Evolutionary conservation across 2,329 filamentous ascomycete genomes (phyloP).

Genomic region (Penicillium sp.): DNA sequence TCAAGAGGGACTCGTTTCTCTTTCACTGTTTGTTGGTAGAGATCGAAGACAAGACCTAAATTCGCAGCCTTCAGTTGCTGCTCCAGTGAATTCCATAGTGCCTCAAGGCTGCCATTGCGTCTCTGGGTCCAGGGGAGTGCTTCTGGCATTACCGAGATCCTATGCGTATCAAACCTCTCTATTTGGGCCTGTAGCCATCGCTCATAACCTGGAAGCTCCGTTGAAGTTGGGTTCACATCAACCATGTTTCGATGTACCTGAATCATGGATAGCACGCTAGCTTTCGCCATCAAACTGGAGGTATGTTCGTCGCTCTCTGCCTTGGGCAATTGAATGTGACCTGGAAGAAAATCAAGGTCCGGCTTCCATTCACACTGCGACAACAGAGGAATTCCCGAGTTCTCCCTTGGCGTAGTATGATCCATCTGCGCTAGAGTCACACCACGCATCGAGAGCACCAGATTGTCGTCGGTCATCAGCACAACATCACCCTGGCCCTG

Average conservation of each 20-base stretch:
- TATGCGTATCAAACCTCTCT: not conserved
- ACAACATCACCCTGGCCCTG: not conserved
- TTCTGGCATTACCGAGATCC: not conserved
- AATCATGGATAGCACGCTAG: not conserved
- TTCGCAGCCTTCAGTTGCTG: not conserved
- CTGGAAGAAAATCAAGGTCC: not conserved
- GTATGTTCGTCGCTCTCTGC: not conserved
- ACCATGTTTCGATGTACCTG: not conserved
- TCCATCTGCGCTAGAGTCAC: not conserved
- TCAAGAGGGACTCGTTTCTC: not conserved
- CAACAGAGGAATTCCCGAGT: not conserved
- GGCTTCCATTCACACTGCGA: not conserved
- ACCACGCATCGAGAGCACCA: not conserved
- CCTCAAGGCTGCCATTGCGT: too few relatives aligned
- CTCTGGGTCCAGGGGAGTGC: too few relatives aligned
- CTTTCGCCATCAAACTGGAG: not conserved
- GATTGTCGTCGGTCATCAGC: not conserved
- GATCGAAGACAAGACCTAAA: not conserved
- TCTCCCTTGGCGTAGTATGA: not conserved
- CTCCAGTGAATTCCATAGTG: not conserved
- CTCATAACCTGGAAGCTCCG: too few relatives aligned
- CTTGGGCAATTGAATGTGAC: not conserved
- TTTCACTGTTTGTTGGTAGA: not conserved
- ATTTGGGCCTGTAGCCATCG: too few relatives aligned
- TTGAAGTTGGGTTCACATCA: too few relatives aligned